Evolutionary conservation across 1,284 basidiomycete genomes (phyloP).

Genomic region (Sanguinoderma infundibulare): DNA sequence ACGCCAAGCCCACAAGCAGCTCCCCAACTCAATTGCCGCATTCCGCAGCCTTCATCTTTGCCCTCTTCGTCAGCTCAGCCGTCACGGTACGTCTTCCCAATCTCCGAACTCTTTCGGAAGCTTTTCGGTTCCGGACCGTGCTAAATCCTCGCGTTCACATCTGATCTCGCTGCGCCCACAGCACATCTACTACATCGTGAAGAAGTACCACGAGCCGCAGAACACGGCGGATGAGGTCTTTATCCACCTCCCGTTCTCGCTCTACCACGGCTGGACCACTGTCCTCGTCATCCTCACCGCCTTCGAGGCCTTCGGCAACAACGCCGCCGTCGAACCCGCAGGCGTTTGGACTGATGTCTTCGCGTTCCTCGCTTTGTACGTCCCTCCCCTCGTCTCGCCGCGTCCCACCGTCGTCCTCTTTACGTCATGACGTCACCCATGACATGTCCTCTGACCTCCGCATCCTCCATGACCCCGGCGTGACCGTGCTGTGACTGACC

Average conservation of each 20-base stretch:
- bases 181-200: slow-evolving; percentile 93
- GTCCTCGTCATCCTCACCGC: slow-evolving; percentile 88
- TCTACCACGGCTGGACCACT: slow-evolving; percentile 95
- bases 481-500: too few species aligned
- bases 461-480: neutral
- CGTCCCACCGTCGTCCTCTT: neutral
- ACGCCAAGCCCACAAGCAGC: neutral
- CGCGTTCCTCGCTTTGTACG: slow-evolving; percentile 86
- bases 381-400: neutral
- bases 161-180: slow-evolving; percentile 28
- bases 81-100: slow-evolving; percentile 59
- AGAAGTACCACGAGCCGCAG: slow-evolving; percentile 78
- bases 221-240: slow-evolving; percentile 77
- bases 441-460: neutral
- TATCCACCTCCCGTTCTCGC: slow-evolving; percentile 87
- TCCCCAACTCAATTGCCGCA: slow-evolving; percentile 4
- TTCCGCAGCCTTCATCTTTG: slow-evolving; percentile 77
- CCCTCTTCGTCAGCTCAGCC: slow-evolving; percentile 82
- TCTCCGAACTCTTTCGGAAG: neutral
- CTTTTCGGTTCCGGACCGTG: neutral
- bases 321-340: slow-evolving; percentile 66
- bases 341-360: slow-evolving; percentile 93
- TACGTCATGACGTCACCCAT: neutral
- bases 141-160: too few species aligned
- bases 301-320: slow-evolving; percentile 91